Conservation (phyloP, 768 basidiomycete species). For the Pisolithus marmoratus region DNA sequence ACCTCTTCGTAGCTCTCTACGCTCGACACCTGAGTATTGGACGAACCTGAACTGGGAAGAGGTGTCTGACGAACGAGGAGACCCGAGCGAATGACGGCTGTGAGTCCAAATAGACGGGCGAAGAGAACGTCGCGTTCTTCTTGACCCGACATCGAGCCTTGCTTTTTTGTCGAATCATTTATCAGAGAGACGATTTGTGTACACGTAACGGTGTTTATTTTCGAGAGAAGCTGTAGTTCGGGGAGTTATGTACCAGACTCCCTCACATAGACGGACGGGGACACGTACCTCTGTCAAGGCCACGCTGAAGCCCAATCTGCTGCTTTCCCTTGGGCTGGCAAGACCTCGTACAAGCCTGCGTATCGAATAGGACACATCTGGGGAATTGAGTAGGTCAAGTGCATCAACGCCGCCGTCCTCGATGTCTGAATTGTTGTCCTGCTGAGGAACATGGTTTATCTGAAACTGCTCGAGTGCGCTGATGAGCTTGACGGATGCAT, state of each 20-base stretch:
- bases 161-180: slow-evolving; percentile 61
- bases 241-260: slow-evolving; percentile 1
- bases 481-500: slow-evolving; percentile 82
- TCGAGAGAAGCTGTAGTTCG: slow-evolving; percentile 60
- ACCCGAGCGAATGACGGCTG: slow-evolving; percentile 79
- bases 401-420: slow-evolving; percentile 43
- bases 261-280: slow-evolving; percentile 2
- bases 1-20: slow-evolving; percentile 53
- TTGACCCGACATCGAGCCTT: slow-evolving; percentile 77
- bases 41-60: slow-evolving; percentile 47
- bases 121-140: slow-evolving; percentile 93
- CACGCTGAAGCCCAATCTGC: slow-evolving; percentile 91
- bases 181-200: slow-evolving; percentile 73
- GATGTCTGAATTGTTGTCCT: slow-evolving; percentile 29
- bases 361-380: slow-evolving; percentile 91
- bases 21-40: slow-evolving; percentile 50
- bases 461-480: slow-evolving; percentile 83
- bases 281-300: slow-evolving; percentile 83
- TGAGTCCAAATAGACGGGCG: slow-evolving; percentile 87
- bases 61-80: slow-evolving; percentile 62
- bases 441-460: slow-evolving; percentile 48
- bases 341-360: slow-evolving; percentile 82
- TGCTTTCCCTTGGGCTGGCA: slow-evolving; percentile 89
- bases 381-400: slow-evolving; percentile 69
- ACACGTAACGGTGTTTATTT: slow-evolving; percentile 73